Percentiles rank a stretch among this genome's conserved stretches.
Evolutionary conservation across 768 basidiomycete species (phyloP).

Genomic region (Crucibulum laeve): DNA sequence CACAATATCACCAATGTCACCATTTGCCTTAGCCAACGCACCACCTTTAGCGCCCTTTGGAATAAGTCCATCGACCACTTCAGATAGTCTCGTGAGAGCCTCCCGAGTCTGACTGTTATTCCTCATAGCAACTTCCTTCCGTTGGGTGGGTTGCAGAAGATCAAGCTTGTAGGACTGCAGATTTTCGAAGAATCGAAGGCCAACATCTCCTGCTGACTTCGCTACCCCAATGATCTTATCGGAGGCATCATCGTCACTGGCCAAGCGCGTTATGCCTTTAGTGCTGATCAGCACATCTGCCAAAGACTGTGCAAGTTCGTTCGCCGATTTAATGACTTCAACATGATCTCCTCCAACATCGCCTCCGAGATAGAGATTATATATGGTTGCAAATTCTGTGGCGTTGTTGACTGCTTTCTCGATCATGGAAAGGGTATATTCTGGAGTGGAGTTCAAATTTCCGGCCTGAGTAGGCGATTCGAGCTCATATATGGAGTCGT

Average conservation of each 20-base stretch:
- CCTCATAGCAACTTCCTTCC: constrained; percentile 84
- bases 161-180: constrained; percentile 94
- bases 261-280: constrained; percentile 92
- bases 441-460: constrained; percentile 95
- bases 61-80: constrained; percentile 79
- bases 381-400: constrained; percentile 93
- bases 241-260: constrained; percentile 85
- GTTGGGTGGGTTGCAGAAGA: constrained; percentile 65
- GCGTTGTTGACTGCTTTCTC: constrained; percentile 95
- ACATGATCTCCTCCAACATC: constrained; percentile 93
- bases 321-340: constrained; percentile 96
- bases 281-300: constrained; percentile 90
- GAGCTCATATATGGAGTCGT: constrained; percentile 95
- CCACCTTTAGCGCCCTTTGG: constrained; percentile 78
- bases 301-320: constrained; percentile 92
- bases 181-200: constrained; percentile 90
- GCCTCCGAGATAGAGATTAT: constrained; percentile 84
- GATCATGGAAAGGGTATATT: constrained; percentile 97
- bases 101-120: constrained; percentile 84
- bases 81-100: constrained; percentile 81
- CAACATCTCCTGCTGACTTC: constrained; percentile 82
- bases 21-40: constrained; percentile 71
- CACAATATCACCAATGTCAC: constrained; percentile 93
- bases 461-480: constrained; percentile 94
- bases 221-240: constrained; percentile 87